These are phyloP conservation scores for Phytophthora aleatoria DNA, from an alignment of 352 stramenopile species.

Conservation along the genomic window DNA sequence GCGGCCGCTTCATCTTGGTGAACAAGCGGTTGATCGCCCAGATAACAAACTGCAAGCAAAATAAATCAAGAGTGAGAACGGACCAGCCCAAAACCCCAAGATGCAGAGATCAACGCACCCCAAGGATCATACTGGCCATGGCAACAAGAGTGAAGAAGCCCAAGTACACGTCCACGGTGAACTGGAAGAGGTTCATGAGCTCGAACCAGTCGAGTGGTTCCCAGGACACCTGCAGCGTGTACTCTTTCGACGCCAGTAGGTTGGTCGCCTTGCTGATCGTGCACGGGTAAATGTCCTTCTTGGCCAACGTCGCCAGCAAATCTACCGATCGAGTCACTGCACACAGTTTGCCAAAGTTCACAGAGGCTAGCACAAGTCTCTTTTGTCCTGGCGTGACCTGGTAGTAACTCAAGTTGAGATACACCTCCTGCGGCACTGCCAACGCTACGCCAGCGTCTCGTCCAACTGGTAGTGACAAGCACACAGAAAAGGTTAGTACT, in stretches of 20 bases:
- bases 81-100: neutral
- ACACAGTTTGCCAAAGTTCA: slow-evolving; percentile 82
- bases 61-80: neutral
- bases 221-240: slow-evolving; percentile 90
- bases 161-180: slow-evolving; percentile 94
- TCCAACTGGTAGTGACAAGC: slow-evolving; percentile 37
- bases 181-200: slow-evolving; percentile 97
- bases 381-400: slow-evolving; percentile 70
- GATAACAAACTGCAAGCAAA: slow-evolving; percentile 70
- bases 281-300: slow-evolving; percentile 70
- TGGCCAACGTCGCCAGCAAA: slow-evolving; percentile 68
- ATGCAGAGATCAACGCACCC: slow-evolving; percentile 47
- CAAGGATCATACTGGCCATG: slow-evolving; percentile 85
- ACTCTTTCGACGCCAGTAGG: slow-evolving; percentile 67
- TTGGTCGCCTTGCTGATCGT: slow-evolving; percentile 70
- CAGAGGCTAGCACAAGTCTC: slow-evolving; percentile 57
- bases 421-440: slow-evolving; percentile 70
- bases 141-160: slow-evolving; percentile 94
- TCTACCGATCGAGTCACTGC: slow-evolving; percentile 65
- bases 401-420: slow-evolving; percentile 83
- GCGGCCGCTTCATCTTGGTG: slow-evolving; percentile 95
- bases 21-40: slow-evolving; percentile 95
- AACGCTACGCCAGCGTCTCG: slow-evolving; percentile 45
- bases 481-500: slow-evolving; percentile 12
- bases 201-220: slow-evolving; percentile 92